phyloP scores from a whole-genome alignment of 495 filamentous ascomycete species.

The Parachaetomium inaequale region DNA sequence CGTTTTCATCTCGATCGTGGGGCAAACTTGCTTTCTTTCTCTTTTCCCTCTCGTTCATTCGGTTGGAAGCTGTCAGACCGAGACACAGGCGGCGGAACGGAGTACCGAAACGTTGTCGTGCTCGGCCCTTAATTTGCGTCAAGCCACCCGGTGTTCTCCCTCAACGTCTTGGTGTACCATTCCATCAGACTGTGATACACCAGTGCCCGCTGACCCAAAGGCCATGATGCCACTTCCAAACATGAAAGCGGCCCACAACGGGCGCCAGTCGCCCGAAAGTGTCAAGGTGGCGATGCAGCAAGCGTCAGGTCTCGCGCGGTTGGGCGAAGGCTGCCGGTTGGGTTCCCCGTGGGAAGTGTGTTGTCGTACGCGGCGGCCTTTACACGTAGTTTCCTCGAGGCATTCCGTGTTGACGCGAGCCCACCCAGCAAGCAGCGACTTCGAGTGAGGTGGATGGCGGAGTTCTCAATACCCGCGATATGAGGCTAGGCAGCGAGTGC shows the following conservation, averaged over 20 bases:
- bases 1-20: neutral
- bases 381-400: too few relatives aligned
- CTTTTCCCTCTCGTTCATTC: neutral
- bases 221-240: neutral
- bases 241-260: neutral
- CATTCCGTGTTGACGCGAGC: neutral
- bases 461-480: neutral
- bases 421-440: neutral
- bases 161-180: constrained; percentile 1
- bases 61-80: neutral
- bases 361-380: too few relatives aligned
- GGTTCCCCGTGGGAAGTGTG: too few relatives aligned
- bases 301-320: too few relatives aligned
- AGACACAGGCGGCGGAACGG: neutral
- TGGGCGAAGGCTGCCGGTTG: too few relatives aligned
- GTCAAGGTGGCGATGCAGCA: neutral
- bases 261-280: neutral
- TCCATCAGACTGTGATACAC: neutral
- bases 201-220: neutral
- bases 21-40: neutral
- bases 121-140: constrained; percentile 5
- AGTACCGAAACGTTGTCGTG: constrained; percentile 1
- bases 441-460: neutral
- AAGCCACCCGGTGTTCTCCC: neutral
- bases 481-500: neutral